Percentiles rank a stretch among this genome's conserved stretches.
These are phyloP conservation scores for Corymbia calophylla DNA, from an alignment of 441 rosid species.

Conservation along the genomic window DNA sequence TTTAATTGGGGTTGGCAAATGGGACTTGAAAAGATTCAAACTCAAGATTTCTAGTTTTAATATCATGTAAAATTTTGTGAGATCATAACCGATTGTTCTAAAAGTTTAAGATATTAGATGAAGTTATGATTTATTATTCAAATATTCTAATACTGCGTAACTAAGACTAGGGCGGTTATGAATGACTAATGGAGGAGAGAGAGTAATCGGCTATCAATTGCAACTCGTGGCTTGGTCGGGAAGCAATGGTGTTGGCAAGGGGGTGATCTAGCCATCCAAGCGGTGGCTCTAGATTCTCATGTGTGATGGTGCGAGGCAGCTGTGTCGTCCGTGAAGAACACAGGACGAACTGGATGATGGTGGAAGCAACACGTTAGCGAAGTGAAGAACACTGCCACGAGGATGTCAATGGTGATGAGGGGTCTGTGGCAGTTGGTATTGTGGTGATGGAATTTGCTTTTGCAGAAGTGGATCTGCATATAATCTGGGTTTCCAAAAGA, in stretches of 20 bases:
- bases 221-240: not conserved
- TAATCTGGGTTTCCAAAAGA: not conserved
- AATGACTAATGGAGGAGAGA: not conserved
- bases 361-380: not conserved
- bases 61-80: too few relatives aligned
- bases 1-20: too few relatives aligned
- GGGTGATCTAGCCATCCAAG: not conserved
- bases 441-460: not conserved
- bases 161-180: not conserved
- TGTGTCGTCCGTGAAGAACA: not conserved
- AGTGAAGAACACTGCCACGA: not conserved
- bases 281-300: not conserved
- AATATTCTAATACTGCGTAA: too few relatives aligned
- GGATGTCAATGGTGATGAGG: not conserved
- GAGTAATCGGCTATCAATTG: not conserved
- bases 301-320: not conserved
- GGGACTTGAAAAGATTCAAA: too few relatives aligned
- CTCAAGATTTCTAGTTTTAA: too few relatives aligned
- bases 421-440: not conserved
- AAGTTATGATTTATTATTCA: too few relatives aligned
- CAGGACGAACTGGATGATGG: not conserved
- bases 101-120: too few relatives aligned
- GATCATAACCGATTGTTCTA: too few relatives aligned
- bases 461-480: not conserved
- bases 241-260: not conserved